Base-by-base conservation (phyloP, 1,284 basidiomycete species). In the Ustilago nuda region DNA sequence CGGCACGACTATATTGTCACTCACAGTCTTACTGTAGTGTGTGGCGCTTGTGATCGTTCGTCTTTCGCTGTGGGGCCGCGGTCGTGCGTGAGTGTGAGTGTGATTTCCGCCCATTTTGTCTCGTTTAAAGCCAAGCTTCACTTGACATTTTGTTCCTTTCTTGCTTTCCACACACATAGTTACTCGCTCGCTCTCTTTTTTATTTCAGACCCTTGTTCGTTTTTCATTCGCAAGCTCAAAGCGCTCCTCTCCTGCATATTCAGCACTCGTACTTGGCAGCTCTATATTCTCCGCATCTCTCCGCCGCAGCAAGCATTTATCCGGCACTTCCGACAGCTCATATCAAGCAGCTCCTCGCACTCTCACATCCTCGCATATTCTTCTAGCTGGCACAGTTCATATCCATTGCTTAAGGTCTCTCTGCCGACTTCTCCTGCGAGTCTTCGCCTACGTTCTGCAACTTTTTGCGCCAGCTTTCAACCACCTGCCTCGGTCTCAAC, bases 131-230 rank as follows among this genome's bases (percentile, higher is more conserved):
- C 61, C 43, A 35, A 46, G 62, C 62, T 65, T 56, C 62, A 54
- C 62, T 61, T 63, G 45, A 7, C 3, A 43, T 56, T 58, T 62
- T 39, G 35, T 51, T 35, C 60, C 60, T 68, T 68, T 61, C 59
- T 50, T 13, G 6, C 60, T 48, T 58, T 68, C 60, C 66, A 62
- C 66, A 62, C 35, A 12, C 32, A 45, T 27, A 27, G 23, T 27
- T 27, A 27, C 23, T 27, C 23, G 23, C 23, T 27, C 23, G 23
- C 35, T 41, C 15, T 41, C 46, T 2, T 11, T 50, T 23, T n/a
- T 35, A 17, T 13, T 17, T 32, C n/a, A 56, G 52, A 54, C 60
- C 45, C 61, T 56, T 56, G 11, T 52, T 23, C 43, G 15, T 19
- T 45, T 45, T 45, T 19, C 43, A 45, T 19, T 45, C 39, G 1